phyloP scores from a whole-genome alignment of 1,139 yeast species.

The Blastobotrys apis region DNA sequence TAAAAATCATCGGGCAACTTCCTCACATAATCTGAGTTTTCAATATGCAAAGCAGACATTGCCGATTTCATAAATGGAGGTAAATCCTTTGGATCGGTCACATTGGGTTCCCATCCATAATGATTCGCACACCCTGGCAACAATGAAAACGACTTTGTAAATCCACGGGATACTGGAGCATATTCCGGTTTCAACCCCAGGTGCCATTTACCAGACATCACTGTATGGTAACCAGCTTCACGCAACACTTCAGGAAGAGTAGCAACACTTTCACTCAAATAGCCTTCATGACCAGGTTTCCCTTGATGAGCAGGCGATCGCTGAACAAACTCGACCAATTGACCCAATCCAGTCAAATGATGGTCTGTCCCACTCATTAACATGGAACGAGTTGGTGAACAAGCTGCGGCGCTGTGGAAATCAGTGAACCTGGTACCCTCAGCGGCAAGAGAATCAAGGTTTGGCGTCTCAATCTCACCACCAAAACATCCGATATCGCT shows the following conservation, averaged over 20 bases:
- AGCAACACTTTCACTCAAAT: conserved; percentile 48
- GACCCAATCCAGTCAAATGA: conserved; percentile 59
- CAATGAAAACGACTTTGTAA: conserved; percentile 47
- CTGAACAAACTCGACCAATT: conserved; percentile 51
- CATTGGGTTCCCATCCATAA: conserved; percentile 44
- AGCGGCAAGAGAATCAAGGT: conserved; percentile 43
- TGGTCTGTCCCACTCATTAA: conserved; percentile 57
- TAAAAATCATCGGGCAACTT: conserved; percentile 48
- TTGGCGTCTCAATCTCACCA: conserved; percentile 56
- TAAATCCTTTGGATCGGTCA: conserved; percentile 1
- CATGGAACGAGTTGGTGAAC: conserved; percentile 66
- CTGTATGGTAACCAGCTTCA: conserved; percentile 49
- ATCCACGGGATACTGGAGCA: conserved; percentile 51
- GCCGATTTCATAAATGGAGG: conserved; percentile 10
- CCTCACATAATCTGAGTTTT: conserved; percentile 38
- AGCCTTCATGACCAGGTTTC: conserved; percentile 56
- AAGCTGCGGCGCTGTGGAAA: conserved; percentile 61
- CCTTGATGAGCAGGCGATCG: conserved; percentile 28
- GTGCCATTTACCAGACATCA: conserved; percentile 58
- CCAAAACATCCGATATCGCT: conserved; percentile 55
- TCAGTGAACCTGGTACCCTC: conserved; percentile 50
- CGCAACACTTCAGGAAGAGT: conserved; percentile 49
- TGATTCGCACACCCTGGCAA: conserved; percentile 60
- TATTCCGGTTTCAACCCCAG: conserved; percentile 46
- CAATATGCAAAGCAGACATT: conserved; percentile 35